Conservation (phyloP, 2,329 filamentous ascomycete species). For the Cadophora sp. region DNA sequence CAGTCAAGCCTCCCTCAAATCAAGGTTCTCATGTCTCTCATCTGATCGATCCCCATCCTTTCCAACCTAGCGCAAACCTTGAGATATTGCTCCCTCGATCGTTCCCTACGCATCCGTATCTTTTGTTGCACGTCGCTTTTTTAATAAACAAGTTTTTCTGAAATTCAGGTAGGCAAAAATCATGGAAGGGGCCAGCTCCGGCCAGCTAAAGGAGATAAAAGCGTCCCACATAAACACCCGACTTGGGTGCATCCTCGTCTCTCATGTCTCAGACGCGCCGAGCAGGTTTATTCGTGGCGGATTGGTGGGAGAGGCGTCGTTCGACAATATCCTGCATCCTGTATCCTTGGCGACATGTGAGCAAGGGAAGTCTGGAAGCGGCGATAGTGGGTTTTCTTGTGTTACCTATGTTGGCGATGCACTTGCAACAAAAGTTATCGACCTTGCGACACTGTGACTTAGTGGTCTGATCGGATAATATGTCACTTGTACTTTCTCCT, state of each 20-base stretch:
- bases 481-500: not conserved
- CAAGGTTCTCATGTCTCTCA: not conserved
- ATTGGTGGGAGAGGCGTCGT: not conserved
- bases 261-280: not conserved
- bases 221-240: not conserved
- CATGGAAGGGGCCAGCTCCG: constrained; percentile 2
- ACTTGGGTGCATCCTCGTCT: not conserved
- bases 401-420: constrained; percentile 19
- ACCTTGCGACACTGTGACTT: not conserved
- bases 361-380: too few relatives aligned
- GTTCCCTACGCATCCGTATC: not conserved
- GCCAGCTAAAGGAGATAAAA: not conserved
- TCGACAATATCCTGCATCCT: not conserved
- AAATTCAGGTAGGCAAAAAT: not conserved
- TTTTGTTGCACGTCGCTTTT: constrained; percentile 28
- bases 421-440: constrained; percentile 30
- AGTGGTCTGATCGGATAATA: not conserved
- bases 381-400: not conserved
- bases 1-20: not conserved
- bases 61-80: constrained; percentile 15
- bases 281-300: not conserved
- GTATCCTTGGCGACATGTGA: not conserved
- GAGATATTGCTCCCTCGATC: not conserved
- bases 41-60: not conserved
- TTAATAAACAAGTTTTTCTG: constrained; percentile 25